A percentile compares a stretch with the other conserved stretches of the same genome.
These are phyloP conservation scores for Fusarium pilosicola DNA, from an alignment of 2,329 filamentous ascomycete genomes.

Conservation along the genomic window DNA sequence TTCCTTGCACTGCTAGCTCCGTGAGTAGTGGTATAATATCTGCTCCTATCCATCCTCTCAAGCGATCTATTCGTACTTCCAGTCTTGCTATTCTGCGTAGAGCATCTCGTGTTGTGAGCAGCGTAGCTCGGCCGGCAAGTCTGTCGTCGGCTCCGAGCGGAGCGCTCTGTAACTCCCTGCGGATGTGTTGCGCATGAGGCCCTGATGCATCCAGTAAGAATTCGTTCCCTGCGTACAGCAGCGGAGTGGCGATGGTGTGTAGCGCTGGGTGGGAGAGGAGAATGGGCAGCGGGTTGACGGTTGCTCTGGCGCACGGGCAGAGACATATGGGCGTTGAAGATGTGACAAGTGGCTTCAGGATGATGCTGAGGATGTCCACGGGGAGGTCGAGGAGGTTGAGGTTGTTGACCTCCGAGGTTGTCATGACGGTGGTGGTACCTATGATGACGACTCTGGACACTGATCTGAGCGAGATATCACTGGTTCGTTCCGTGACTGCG, in stretches of 20 bases:
- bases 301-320: constrained; percentile 43
- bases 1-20: constrained; percentile 48
- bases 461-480: background rate
- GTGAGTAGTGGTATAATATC: constrained; percentile 44
- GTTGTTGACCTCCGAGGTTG: constrained; percentile 6
- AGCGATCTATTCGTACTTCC: constrained; percentile 44
- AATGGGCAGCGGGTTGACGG: constrained; percentile 42
- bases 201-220: constrained; percentile 47
- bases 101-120: constrained; percentile 40
- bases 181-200: constrained; percentile 43
- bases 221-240: constrained; percentile 47
- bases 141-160: constrained; percentile 29
- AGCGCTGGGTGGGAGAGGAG: constrained; percentile 49
- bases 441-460: constrained; percentile 1
- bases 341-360: constrained; percentile 46
- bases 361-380: constrained; percentile 47
- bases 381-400: constrained; percentile 49
- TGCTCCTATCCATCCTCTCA: constrained; percentile 48
- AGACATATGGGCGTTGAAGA: constrained; percentile 39
- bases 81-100: constrained; percentile 44
- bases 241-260: constrained; percentile 46
- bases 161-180: constrained; percentile 35
- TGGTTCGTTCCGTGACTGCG: background rate
- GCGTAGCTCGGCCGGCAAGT: constrained; percentile 13
- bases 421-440: constrained; percentile 12